Evolutionary conservation across 1,139 yeast genomes (phyloP), one percentile per base, ranked within the genome.

Genomic region (Saccharomyces hybrid): DNA sequence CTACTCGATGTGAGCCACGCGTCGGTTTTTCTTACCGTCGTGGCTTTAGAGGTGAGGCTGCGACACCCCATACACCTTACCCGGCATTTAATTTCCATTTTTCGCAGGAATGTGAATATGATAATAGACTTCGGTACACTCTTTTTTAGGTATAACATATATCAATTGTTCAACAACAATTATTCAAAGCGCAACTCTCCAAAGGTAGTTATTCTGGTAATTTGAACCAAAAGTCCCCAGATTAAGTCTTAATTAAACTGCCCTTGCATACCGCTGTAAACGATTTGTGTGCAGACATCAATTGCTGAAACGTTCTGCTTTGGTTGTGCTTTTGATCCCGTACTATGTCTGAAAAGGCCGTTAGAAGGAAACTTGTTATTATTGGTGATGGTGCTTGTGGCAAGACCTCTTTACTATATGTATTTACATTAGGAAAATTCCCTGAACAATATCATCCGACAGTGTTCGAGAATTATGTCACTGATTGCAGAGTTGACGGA

Each of bases 321-420:
- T 11, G 20, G 44, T 38, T 38, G 44, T 9, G 44, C 13, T 4
- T 16, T 38, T 38, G 44, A 38, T 20, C 44, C 44, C 25, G 23
- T 41, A 51, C 26, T 9, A 68, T 69, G 72, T 57, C 69, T 5
- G 70, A 64, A 48, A 64, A 63, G 23, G 64, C 74, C 8, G 76
- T 84, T 46, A 82, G 82, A 62, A 77, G 96, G 69, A 90, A 90
- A 68, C 75, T 90, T 51, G 96, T 90, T 53, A 90, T 90, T 50
- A 95, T 90, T 14, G 97, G 97, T 32, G 97, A 90, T 70, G 96
- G 96, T 49, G 96, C 96, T 1, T 89, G 96, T 71, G 97, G 97
- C 13, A 90, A 90, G 69, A 90, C 97, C 0, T 89, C 96, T 2
- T 75, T 90, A 38, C 75, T 90, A n/a, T 88, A 90, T 65, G 96